These are phyloP conservation scores for Chondrostereum purpureum DNA, from an alignment of 1,284 basidiomycete species.

Conservation along the genomic window DNA sequence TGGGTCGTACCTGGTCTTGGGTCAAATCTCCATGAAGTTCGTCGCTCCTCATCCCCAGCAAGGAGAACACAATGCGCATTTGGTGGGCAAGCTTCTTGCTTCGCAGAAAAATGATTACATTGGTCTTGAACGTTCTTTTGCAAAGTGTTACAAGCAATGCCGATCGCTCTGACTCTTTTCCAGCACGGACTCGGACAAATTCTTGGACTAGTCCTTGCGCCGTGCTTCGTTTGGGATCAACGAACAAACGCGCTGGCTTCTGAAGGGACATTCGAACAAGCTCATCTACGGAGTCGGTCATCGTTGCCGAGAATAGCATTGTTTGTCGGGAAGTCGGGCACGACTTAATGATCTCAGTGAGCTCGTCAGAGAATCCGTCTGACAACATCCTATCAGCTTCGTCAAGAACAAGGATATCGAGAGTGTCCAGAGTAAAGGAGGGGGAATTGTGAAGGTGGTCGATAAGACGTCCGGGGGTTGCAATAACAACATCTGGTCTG, in stretches of 20 bases:
- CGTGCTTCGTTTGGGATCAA: slow-evolving; percentile 88
- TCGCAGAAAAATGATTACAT: slow-evolving; percentile 89
- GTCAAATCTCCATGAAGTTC: slow-evolving; percentile 94
- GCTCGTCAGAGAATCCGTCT: slow-evolving; percentile 95
- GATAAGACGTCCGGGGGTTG: slow-evolving; percentile 93
- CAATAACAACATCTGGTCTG: slow-evolving; percentile 89
- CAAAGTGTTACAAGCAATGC: slow-evolving; percentile 82
- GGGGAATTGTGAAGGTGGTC: slow-evolving; percentile 96
- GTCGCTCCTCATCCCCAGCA: slow-evolving; percentile 82
- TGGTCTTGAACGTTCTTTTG: slow-evolving; percentile 78
- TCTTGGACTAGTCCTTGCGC: slow-evolving; percentile 92
- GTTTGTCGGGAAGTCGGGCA: slow-evolving; percentile 90
- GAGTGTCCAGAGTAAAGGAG: slow-evolving; percentile 86
- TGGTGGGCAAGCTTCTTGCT: slow-evolving; percentile 97
- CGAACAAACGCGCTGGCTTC: slow-evolving; percentile 90
- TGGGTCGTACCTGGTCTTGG: slow-evolving; percentile 77
- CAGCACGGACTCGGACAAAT: slow-evolving; percentile 83
- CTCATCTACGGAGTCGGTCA: slow-evolving; percentile 94
- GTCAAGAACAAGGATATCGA: slow-evolving; percentile 93
- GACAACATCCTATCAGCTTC: slow-evolving; percentile 98
- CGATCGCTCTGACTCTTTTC: slow-evolving; percentile 75
- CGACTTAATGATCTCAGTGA: slow-evolving; percentile 87
- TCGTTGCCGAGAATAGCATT: slow-evolving; percentile 98
- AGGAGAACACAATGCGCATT: slow-evolving; percentile 87
- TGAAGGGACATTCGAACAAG: slow-evolving; percentile 88